Evolutionary conservation across 306 rosid genomes (phyloP).

Genomic region (Dryas drummondii): DNA sequence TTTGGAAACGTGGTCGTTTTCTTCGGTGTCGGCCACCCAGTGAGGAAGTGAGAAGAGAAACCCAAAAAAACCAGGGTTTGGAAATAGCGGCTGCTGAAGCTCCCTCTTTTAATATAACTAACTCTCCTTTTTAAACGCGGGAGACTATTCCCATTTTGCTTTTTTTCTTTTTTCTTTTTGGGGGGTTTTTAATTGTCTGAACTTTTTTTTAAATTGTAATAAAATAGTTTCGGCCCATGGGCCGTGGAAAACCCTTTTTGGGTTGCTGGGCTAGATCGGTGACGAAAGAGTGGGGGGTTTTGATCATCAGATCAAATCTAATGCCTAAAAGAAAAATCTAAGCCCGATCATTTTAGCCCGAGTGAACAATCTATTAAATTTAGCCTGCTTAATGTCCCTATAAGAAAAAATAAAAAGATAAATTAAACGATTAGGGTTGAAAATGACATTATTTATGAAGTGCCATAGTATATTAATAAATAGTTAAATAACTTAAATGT

Average conservation of each 20-base stretch:
- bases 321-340: neutral
- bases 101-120: neutral
- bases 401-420: no score
- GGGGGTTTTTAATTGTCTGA: no score
- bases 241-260: no score
- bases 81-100: neutral
- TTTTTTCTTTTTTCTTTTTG: neutral
- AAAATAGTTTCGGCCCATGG: no score
- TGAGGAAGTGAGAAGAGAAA: neutral
- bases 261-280: no score
- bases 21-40: neutral
- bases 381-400: no score
- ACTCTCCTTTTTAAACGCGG: neutral
- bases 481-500: no score
- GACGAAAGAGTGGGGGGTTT: neutral
- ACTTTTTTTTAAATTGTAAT: no score
- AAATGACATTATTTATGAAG: no score
- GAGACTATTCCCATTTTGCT: neutral
- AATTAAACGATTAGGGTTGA: no score
- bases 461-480: no score
- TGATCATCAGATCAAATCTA: neutral
- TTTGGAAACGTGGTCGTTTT: neutral
- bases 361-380: neutral
- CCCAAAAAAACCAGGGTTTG: neutral
- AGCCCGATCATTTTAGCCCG: neutral